phyloP scores from a whole-genome alignment of 768 basidiomycete species.

The Tulasnella sp. region DNA sequence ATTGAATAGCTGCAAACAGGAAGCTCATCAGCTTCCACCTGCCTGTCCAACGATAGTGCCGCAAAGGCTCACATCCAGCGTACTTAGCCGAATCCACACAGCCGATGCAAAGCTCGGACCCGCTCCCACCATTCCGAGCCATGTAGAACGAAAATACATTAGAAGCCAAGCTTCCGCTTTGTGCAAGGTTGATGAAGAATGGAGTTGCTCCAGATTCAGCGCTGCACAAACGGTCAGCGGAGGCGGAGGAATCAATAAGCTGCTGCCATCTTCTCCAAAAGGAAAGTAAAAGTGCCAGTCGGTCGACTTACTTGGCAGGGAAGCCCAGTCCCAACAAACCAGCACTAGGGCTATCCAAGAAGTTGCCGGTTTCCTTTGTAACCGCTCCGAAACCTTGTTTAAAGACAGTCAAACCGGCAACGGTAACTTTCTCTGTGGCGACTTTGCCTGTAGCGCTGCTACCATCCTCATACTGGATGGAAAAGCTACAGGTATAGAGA shows the following conservation, averaged over 20 bases:
- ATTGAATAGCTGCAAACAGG: conserved; percentile 28
- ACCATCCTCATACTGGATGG: conserved; percentile 6
- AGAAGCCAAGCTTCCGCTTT: conserved; percentile 22
- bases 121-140: conserved; percentile 24
- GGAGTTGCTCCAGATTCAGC: conserved; percentile 23
- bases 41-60: no score
- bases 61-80: conserved; percentile 1
- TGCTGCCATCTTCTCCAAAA: no score
- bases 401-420: conserved; percentile 39
- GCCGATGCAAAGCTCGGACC: conserved; percentile 24
- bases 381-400: conserved; percentile 43
- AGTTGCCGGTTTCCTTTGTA: conserved; percentile 31
- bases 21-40: neutral
- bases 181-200: conserved; percentile 26
- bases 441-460: conserved; percentile 4
- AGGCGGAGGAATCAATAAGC: neutral
- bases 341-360: neutral
- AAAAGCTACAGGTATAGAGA: neutral
- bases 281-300: neutral
- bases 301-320: neutral
- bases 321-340: conserved; percentile 1
- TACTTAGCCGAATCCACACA: conserved; percentile 9
- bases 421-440: conserved; percentile 38
- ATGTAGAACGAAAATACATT: conserved; percentile 29
- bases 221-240: neutral